Evolutionary conservation across 345 rosid species (phyloP).

Genomic region (Populus simonii): DNA sequence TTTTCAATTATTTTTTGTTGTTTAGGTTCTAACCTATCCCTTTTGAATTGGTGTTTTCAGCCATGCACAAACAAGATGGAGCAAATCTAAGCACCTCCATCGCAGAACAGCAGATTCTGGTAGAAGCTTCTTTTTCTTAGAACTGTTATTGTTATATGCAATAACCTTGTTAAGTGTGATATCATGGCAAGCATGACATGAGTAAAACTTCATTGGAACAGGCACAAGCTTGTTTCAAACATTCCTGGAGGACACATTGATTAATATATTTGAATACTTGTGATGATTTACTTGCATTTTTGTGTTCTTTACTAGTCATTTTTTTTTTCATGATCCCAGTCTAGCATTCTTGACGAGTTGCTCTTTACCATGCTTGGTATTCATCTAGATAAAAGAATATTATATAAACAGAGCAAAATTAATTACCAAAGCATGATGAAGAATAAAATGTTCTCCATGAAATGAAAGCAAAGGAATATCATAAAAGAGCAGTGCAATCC

Average conservation of each 20-base stretch:
- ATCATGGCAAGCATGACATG: not conserved
- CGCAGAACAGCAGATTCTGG: constrained; percentile 98
- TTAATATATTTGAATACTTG: not conserved
- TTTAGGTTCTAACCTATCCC: constrained; percentile 15
- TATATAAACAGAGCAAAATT: too few relatives aligned
- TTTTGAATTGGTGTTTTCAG: constrained; percentile 40
- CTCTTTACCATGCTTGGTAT: not conserved
- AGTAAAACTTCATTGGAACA: not conserved
- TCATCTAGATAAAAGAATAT: too few relatives aligned
- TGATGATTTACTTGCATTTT: not conserved
- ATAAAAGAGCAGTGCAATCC: too few relatives aligned
- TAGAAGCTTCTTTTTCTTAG: constrained; percentile 21
- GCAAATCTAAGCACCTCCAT: constrained; percentile 49
- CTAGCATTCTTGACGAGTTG: not conserved
- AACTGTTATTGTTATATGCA: not conserved
- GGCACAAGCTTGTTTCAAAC: not conserved
- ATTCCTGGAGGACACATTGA: not conserved
- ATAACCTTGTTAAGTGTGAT: constrained; percentile 1
- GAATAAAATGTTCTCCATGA: too few relatives aligned
- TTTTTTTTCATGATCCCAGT: not conserved
- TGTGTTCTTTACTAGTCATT: not conserved
- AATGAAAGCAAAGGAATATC: too few relatives aligned
- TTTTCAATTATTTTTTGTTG: not conserved
- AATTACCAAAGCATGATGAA: too few relatives aligned
- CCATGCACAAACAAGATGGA: constrained; percentile 54